Evolutionary conservation across 306 rosid species (phyloP), one percentile per base, ranked within the genome.

Genomic region (Vachellia pachyceras): DNA sequence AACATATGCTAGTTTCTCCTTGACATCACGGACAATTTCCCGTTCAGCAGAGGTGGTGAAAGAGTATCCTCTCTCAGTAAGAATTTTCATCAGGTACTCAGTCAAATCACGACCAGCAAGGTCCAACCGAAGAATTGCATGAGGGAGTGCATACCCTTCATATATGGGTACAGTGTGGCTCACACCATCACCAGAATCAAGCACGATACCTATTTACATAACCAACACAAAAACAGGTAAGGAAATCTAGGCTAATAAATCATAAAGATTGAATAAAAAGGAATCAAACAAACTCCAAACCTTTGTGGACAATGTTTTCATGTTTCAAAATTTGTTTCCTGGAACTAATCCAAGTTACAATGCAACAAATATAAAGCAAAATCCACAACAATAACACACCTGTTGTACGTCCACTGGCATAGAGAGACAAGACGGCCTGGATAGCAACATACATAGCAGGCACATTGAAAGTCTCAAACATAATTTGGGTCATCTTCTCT

Each of bases 1-100:
- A 17, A 90, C 94, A 52, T 90, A 90, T 33, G 94, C 91, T 75
- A 90, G 84, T 49, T 90, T 90, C 86, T 90, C 94, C 86, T 90
- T 90, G 80, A 90, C 85, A 65, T 90, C 94, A 80, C 94, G 94
- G n/a, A 90, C 94, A 85, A 90, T 90, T 90, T 90, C 94, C 83
- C 88, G 87, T 46, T 90, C 94, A 2, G 94, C 94, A 42, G 91
- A 85, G 82, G 94, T 90, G 37, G 87, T 89, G 84, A 90, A 90
- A 72, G 88, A 83, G 87, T 90, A 90, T 41, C 94, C 94, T 85
- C 94, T 90, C 85, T 90, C 94, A 1, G 92, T 90, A 13, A 90
- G 92, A 69, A 90, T 89, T 76, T 87, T 89, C 73, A 89, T 87
- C 87, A 90, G 84, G 81, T 88, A 78, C 78, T 90, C 94, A 0